Percentiles rank a stretch among this genome's conserved stretches.
Conservation (phyloP, 176 grass and related monocot species). For the Pharus latifolius region DNA sequence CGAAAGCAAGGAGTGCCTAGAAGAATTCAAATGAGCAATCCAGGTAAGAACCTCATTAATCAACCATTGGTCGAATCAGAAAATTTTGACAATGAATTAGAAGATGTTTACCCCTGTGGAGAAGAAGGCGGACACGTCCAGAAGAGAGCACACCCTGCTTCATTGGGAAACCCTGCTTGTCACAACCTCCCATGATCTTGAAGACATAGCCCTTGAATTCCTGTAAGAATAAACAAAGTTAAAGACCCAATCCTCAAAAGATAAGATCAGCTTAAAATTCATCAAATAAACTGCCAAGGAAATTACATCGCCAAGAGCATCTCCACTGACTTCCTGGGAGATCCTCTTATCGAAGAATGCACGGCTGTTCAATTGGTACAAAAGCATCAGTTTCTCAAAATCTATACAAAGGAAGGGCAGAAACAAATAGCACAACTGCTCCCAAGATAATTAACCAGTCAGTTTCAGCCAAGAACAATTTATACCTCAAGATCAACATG, state of each 20-base stretch:
- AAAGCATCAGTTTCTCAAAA: not conserved
- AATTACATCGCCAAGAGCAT: conserved; percentile 67
- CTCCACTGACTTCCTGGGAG: conserved; percentile 73
- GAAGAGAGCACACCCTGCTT: conserved; percentile 71
- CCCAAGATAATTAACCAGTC: not conserved
- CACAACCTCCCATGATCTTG: conserved; percentile 92
- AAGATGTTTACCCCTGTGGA: conserved; percentile 51
- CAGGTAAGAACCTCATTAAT: not conserved
- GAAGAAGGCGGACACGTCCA: conserved; percentile 70
- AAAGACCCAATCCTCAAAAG: not conserved
- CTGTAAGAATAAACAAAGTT: conserved; percentile 16
- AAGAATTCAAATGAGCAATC: not conserved
- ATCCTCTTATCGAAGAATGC: conserved; percentile 78
- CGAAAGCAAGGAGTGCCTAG: conserved; percentile 80
- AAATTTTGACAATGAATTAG: not conserved
- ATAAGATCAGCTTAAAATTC: not conserved
- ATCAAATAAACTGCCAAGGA: not conserved
- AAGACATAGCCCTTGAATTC: conserved; percentile 92
- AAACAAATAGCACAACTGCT: not conserved
- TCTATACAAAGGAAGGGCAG: not conserved
- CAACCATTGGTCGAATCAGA: not conserved
- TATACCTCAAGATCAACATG: not conserved
- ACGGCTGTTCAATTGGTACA: conserved; percentile 22
- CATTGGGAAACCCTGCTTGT: conserved; percentile 91
- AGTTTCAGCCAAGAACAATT: not conserved